Percentiles rank a stretch among this genome's conserved stretches.
Conservation (phyloP, 2,329 filamentous ascomycete species). For the Aspergillus sp. region DNA sequence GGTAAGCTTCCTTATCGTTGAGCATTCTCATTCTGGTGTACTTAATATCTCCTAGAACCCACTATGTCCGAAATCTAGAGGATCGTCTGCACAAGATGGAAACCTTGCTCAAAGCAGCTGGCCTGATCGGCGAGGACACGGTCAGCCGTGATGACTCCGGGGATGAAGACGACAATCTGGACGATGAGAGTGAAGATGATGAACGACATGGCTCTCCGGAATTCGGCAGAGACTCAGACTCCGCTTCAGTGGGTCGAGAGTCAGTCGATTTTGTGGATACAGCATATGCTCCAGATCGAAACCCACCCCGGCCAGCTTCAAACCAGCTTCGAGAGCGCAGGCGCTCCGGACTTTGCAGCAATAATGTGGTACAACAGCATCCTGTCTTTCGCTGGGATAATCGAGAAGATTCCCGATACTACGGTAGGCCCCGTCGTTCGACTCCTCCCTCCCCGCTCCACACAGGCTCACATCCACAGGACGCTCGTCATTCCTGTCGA, state of each 20-base stretch:
- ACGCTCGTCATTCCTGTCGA: constrained; percentile 90
- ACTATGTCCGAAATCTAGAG: constrained; percentile 91
- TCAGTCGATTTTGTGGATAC: neutral
- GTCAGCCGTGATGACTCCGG: constrained; percentile 47
- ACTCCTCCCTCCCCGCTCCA: neutral
- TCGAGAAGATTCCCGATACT: constrained; percentile 86
- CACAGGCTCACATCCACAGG: constrained; percentile 48
- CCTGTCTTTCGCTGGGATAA: constrained; percentile 71
- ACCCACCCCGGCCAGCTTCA: neutral
- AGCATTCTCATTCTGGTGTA: neutral
- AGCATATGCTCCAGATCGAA: neutral
- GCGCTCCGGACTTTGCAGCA: constrained; percentile 43
- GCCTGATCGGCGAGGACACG: constrained; percentile 77
- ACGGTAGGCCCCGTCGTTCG: constrained; percentile 43
- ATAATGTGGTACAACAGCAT: constrained; percentile 57
- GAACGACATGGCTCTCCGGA: constrained; percentile 12
- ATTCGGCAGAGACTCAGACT: constrained; percentile 1
- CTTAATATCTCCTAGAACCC: constrained; percentile 59
- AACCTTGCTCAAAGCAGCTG: constrained; percentile 77
- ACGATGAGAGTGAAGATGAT: constrained; percentile 38
- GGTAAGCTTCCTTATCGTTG: constrained; percentile 53
- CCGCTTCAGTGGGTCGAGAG: neutral
- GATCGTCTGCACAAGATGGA: constrained; percentile 91
- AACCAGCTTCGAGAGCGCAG: constrained; percentile 12
- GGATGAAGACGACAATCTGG: constrained; percentile 21